Base-by-base conservation (phyloP, 2,329 filamentous ascomycete genomes). In the Calonectria fujianensis region DNA sequence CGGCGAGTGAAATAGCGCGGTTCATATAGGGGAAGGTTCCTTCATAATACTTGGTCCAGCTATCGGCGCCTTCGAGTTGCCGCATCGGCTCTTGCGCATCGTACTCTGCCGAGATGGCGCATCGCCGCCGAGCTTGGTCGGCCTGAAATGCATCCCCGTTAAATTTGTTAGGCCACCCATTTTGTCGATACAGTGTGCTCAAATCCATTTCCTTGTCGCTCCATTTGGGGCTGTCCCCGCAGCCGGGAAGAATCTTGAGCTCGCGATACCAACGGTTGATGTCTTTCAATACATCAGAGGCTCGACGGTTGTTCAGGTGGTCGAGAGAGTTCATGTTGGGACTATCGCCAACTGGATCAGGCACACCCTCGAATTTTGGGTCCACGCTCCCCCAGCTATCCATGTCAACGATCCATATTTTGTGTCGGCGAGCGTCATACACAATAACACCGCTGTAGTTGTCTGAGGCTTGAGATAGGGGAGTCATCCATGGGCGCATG, bases 341-440 rank as follows among this genome's bases (percentile, higher is more conserved):
- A 9, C 50, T 31, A 10, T 29, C 2, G 18, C 16, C 29, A 11
- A 14, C 1, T 11, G 10, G 3, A 4, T 35, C 35, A 13, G 50
- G 24, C 18, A 31, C 14, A 7, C 37, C 65, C 31, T 32, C 18
- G 8, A 68, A 54, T 13, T 27, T 39, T 14, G 35, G 65, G 24
- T 68, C 65, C 4, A 20, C 14, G 27, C 35, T 68, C 4, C 11
- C 14, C 65, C 50, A 57, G 4, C 27, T 37, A 9, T 57, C 50
- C 29, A 66, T 37, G 3, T 64, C 61, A 13, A 71, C 31, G 14
- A 71, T 66, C 69, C 69, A 71, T 20, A 71, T 66, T 11, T 61
- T 54, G 57, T 84, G 78, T 31, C 54, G 65, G 16, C 71, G 75
- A 6, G 82, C 78, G 66, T 83, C 78, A 59, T 84, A 83, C 1